Evolutionary conservation across 2,329 filamentous ascomycete species (phyloP).

Genomic region (Xylaria sp.): DNA sequence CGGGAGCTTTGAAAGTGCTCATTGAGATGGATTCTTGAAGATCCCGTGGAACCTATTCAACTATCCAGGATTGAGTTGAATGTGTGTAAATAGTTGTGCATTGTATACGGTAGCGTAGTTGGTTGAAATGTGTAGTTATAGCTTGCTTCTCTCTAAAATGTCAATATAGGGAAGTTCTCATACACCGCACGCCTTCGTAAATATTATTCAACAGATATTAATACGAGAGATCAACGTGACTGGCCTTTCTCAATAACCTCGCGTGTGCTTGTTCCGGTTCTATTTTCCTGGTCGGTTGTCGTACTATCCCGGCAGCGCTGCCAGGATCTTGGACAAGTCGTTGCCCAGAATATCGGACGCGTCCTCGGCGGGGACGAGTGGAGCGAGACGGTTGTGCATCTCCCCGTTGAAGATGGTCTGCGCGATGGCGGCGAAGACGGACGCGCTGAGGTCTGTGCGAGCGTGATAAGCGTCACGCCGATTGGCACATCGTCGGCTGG

Average conservation of each 20-base stretch:
- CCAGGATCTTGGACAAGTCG: not conserved
- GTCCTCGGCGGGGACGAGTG: not conserved
- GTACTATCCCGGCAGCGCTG: not conserved
- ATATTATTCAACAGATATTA: too few relatives aligned
- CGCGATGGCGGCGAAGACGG: conserved; percentile 21
- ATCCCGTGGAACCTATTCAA: not conserved
- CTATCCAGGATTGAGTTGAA: not conserved
- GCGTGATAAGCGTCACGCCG: conserved; percentile 18
- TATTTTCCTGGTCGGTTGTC: too few relatives aligned
- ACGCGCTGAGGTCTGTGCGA: conserved; percentile 24
- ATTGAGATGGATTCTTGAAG: not conserved
- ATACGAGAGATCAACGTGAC: too few relatives aligned
- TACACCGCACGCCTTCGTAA: too few relatives aligned
- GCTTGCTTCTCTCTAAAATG: too few relatives aligned
- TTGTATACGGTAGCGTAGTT: not conserved
- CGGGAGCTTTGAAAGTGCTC: not conserved
- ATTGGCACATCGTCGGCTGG: conserved; percentile 18
- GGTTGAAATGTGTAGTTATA: not conserved
- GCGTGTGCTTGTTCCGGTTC: too few relatives aligned
- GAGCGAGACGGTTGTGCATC: conserved; percentile 1
- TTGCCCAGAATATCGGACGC: not conserved
- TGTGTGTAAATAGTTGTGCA: not conserved
- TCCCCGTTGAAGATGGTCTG: conserved; percentile 24
- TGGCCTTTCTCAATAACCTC: too few relatives aligned
- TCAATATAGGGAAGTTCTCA: conserved; percentile 7